phyloP scores from a whole-genome alignment of 176 grass and related monocot species.

The Canna indica region DNA sequence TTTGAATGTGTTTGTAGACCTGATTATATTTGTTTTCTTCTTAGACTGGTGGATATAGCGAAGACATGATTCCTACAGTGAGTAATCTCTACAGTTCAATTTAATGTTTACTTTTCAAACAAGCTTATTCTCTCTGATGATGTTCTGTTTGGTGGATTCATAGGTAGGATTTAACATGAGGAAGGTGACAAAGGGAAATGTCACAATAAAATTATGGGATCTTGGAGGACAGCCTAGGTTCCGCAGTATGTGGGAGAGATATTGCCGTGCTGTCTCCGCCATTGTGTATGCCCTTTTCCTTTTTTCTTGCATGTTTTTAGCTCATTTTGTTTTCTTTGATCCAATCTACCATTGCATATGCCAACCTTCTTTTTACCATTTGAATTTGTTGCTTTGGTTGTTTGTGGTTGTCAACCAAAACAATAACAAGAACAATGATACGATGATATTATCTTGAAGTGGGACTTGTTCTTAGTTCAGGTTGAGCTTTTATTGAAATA shows the following conservation, averaged over 20 bases:
- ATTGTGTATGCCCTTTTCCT: constrained; percentile 66
- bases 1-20: constrained; percentile 3
- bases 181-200: constrained; percentile 98
- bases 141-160: not conserved
- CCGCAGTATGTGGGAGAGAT: constrained; percentile 99
- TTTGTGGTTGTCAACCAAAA: not conserved
- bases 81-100: not conserved
- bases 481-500: not conserved
- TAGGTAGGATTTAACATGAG: constrained; percentile 96
- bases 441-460: not conserved
- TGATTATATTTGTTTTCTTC: constrained; percentile 7
- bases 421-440: not conserved
- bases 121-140: not conserved
- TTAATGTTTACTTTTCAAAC: constrained; percentile 5
- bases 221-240: constrained; percentile 97
- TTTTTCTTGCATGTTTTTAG: not conserved
- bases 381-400: not conserved
- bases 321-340: not conserved
- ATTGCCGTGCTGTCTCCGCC: constrained; percentile 93
- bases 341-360: not conserved
- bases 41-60: constrained; percentile 91
- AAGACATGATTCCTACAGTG: constrained; percentile 97
- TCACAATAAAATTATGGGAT: constrained; percentile 99
- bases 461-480: not conserved
- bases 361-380: not conserved